phyloP scores from a whole-genome alignment of 2,329 filamentous ascomycete genomes.

The Pseudogymnoascus sp. region DNA sequence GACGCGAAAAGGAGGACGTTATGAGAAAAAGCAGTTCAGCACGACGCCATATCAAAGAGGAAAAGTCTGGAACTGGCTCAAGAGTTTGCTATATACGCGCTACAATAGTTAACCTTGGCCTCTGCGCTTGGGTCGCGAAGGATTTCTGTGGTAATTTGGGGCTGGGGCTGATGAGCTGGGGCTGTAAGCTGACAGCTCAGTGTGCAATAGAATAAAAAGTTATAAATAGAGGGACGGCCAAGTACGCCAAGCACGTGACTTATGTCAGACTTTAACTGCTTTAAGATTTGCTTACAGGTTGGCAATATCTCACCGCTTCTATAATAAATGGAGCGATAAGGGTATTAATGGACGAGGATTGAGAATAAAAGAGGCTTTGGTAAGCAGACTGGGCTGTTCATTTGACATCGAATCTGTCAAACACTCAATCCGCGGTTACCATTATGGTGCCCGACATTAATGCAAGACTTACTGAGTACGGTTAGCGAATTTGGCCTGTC shows the following conservation, averaged over 20 bases:
- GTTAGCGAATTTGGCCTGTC: neutral
- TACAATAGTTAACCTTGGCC: neutral
- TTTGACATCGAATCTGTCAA: neutral
- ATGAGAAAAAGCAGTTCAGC: neutral
- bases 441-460: constrained; percentile 2
- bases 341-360: neutral
- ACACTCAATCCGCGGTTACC: neutral
- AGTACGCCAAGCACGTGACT: neutral
- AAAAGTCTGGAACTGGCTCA: neutral
- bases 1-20: neutral
- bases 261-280: neutral
- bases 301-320: neutral
- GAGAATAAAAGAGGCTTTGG: neutral
- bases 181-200: constrained; percentile 3
- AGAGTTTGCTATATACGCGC: constrained; percentile 7
- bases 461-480: neutral
- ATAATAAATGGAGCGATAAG: neutral
- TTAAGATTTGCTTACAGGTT: neutral
- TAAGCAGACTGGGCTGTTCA: neutral
- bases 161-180: neutral
- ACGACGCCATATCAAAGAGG: neutral
- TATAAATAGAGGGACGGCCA: neutral
- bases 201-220: neutral
- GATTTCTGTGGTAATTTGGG: constrained; percentile 4
- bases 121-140: neutral